Evolutionary conservation across 345 rosid species (phyloP).

Genomic region (Draba incana): DNA sequence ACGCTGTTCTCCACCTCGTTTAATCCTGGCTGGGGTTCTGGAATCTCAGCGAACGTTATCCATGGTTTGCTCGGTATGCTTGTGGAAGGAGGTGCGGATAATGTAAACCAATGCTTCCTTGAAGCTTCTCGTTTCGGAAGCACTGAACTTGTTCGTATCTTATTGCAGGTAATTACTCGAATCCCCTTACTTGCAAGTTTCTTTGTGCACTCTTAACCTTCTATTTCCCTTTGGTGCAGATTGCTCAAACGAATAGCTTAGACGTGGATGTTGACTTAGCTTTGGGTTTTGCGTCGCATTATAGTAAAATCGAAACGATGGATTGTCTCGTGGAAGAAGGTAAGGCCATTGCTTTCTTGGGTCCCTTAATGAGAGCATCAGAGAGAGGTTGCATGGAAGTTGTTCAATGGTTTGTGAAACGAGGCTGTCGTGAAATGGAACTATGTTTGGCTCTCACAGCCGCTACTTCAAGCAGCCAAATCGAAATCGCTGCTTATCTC

Average conservation of each 20-base stretch:
- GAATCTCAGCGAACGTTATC: conserved; percentile 82
- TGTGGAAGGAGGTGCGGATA: conserved; percentile 97
- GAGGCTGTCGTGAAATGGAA: conserved; percentile 91
- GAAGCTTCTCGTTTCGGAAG: conserved; percentile 99
- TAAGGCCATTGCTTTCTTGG: conserved; percentile 86
- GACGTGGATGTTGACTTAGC: conserved; percentile 97
- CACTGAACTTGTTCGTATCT: conserved; percentile 94
- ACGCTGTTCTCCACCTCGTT: conserved; percentile 90
- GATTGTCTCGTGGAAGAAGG: conserved; percentile 99
- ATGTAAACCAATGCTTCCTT: conserved; percentile 93
- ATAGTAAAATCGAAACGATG: conserved; percentile 91
- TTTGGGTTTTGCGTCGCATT: conserved; percentile 91
- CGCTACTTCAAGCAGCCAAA: conserved; percentile 94
- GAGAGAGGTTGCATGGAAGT: conserved; percentile 97
- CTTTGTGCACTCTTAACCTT: conserved; percentile 6
- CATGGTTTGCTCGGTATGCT: conserved; percentile 87
- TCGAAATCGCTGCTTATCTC: conserved; percentile 77
- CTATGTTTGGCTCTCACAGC: conserved; percentile 95
- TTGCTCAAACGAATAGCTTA: conserved; percentile 96
- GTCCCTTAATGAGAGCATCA: conserved; percentile 95
- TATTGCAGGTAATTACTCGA: conserved; percentile 66
- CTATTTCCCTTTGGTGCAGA: conserved; percentile 49
- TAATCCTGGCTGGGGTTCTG: conserved; percentile 96
- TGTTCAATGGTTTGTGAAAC: conserved; percentile 92
- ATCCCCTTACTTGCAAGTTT: conserved; percentile 11